Evolutionary conservation across 257 asterid genomes (phyloP).

Genomic region (Fraxinus pennsylvanica): DNA sequence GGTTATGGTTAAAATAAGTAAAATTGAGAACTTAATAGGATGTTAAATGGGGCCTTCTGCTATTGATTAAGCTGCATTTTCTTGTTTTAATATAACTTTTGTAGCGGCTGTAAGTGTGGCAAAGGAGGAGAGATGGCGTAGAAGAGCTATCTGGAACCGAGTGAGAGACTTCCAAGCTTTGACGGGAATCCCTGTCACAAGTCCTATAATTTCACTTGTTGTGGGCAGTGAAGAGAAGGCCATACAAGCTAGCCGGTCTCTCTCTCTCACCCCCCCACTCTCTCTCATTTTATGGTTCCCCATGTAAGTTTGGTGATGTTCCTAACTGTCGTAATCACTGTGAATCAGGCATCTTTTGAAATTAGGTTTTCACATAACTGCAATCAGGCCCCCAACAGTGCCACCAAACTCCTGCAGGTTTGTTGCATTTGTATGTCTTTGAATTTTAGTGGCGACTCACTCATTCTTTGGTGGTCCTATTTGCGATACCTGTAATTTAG

Average conservation of each 20-base stretch:
- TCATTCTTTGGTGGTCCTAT: conserved; percentile 16
- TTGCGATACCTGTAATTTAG: conserved; percentile 44
- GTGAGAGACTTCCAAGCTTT: conserved; percentile 64
- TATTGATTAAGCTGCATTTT: background rate
- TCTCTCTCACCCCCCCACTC: conserved; percentile 13
- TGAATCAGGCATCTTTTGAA: conserved; percentile 76
- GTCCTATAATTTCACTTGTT: conserved; percentile 53
- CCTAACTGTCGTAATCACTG: conserved; percentile 28
- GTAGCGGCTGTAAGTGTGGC: conserved; percentile 88
- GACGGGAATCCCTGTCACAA: conserved; percentile 48
- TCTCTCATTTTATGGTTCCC: background rate
- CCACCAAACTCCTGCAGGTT: conserved; percentile 98
- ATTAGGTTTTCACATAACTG: conserved; percentile 79
- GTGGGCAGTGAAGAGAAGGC: conserved; percentile 91
- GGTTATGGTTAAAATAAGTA: background rate
- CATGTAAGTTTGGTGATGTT: background rate
- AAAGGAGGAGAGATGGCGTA: conserved; percentile 82
- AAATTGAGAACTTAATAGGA: background rate
- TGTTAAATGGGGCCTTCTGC: background rate
- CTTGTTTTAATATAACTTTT: conserved; percentile 3
- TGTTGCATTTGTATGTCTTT: conserved; percentile 17
- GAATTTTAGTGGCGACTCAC: background rate
- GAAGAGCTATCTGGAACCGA: conserved; percentile 62
- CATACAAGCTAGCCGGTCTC: conserved; percentile 87
- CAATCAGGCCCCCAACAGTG: conserved; percentile 97